Base-by-base conservation (phyloP, 2,329 filamentous ascomycete genomes). In the Fusarium dlaminii region DNA sequence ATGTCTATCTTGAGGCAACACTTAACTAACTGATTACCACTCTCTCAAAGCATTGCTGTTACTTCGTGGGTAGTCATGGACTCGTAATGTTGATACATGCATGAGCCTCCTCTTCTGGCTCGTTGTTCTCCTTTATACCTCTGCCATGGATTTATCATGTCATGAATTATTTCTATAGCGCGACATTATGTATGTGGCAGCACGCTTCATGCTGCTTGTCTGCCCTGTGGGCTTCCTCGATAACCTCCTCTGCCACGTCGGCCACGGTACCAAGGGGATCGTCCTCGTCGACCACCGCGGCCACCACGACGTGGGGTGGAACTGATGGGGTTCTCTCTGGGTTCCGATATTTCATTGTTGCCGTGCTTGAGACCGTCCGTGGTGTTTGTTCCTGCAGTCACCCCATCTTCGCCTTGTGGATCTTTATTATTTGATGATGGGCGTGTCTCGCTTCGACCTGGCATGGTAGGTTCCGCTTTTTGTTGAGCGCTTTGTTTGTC, bases 261-360 rank as follows among this genome's bases (percentile, higher is more conserved):
- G 30, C 78, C 78, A 36, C 79, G 79, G 40, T 68, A 63, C 70
- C 79, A 77, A n/a, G 66, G 64, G 22, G 66, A 54, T 67, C 75
- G 76, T 48, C 78, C 76, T 40, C 80, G 79, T 46, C 77, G 78
- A 18, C 74, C 71, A 15, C 75, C 76, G 39, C 80, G 77, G 49
- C 56, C 58, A 11, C 59, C 65, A 22, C 76, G 72, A 29, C 66
- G 70, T 51, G 61, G 70, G 22, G 51, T 48, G 4, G 69, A 57
- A n/a, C 34, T 22, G 14, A n/a, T 27, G 6, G 67, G 36, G 34
- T 63, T 66, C 18, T 42, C n/a, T 5, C 29, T 58, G 9, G 66
- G 70, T 12, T 48, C 36, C 14, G 66, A 62, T 7, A 66, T 56
- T 17, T 75, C 66, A 32, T 74, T 75, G 34, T 70, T 70, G 37